Conservation (phyloP, 2,329 filamentous ascomycete species). For the Hypoxylon sp. region DNA sequence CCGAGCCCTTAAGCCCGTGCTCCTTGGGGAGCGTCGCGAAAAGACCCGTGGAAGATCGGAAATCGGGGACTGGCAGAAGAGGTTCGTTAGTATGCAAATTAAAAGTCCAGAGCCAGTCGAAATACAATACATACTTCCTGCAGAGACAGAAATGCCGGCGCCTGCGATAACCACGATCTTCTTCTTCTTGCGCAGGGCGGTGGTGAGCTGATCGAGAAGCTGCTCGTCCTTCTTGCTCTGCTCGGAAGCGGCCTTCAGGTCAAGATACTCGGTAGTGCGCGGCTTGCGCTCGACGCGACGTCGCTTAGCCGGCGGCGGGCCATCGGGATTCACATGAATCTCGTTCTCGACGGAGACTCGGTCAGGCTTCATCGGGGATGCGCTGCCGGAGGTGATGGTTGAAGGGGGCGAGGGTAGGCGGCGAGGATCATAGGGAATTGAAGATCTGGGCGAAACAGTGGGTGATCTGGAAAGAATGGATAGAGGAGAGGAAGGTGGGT, state of each 20-base stretch:
- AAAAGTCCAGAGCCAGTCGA: background rate
- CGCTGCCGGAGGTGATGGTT: slow-evolving; percentile 53
- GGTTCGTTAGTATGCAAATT: slow-evolving; percentile 32
- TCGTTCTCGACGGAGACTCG: slow-evolving; percentile 46
- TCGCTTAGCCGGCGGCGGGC: slow-evolving; percentile 76
- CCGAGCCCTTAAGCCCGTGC: slow-evolving; percentile 90
- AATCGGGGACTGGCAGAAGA: slow-evolving; percentile 77
- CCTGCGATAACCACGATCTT: slow-evolving; percentile 98
- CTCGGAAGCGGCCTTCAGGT: slow-evolving; percentile 65
- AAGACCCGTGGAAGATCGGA: slow-evolving; percentile 88
- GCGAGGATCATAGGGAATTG: slow-evolving; percentile 48
- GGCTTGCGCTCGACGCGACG: slow-evolving; percentile 68
- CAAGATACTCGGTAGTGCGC: slow-evolving; percentile 82
- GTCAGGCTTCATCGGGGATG: slow-evolving; percentile 59
- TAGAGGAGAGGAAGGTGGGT: slow-evolving; percentile 61
- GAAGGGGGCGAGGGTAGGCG: slow-evolving; percentile 64
- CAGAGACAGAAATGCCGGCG: slow-evolving; percentile 95
- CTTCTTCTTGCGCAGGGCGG: slow-evolving; percentile 83
- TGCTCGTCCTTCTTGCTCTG: slow-evolving; percentile 59
- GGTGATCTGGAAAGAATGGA: slow-evolving; percentile 63
- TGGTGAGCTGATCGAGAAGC: slow-evolving; percentile 75
- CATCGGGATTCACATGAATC: slow-evolving; percentile 59
- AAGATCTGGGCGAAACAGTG: slow-evolving; percentile 54
- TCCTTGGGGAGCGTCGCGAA: slow-evolving; percentile 86
- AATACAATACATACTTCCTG: slow-evolving; percentile 65